phyloP scores from a whole-genome alignment of 306 rosid genomes.

The Glycyrrhiza uralensis region DNA sequence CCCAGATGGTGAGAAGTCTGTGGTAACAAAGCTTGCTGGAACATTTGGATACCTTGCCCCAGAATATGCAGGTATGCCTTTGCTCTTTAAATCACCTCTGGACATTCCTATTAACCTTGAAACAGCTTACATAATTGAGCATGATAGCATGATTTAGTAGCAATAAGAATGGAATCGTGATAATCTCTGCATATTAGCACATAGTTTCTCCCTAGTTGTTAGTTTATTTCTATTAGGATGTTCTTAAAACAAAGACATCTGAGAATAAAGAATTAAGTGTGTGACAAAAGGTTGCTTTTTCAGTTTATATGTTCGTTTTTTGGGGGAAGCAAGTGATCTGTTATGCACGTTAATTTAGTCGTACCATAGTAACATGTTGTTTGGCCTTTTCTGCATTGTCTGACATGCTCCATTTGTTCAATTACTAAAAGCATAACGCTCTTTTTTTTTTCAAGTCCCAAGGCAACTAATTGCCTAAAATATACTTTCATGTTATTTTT shows the following conservation, averaged over 20 bases:
- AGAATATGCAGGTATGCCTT: slow-evolving; percentile 67
- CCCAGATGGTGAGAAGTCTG: slow-evolving; percentile 66
- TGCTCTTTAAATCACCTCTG: neutral
- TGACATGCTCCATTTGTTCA: neutral
- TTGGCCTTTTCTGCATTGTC: slow-evolving; percentile 10
- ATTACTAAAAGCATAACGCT: neutral
- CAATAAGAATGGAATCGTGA: neutral
- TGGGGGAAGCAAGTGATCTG: neutral
- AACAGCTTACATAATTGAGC: neutral
- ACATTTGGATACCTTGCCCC: slow-evolving; percentile 93
- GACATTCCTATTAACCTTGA: neutral
- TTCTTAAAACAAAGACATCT: neutral
- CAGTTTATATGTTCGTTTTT: neutral
- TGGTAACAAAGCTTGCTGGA: slow-evolving; percentile 75
- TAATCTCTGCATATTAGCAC: neutral
- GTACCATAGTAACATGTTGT: neutral
- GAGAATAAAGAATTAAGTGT: neutral
- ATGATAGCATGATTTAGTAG: slow-evolving; percentile 4
- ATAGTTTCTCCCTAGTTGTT: neutral
- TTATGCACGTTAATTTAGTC: neutral
- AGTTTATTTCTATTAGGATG: neutral
- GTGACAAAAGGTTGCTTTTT: neutral
- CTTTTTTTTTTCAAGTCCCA: neutral
- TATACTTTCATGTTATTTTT: neutral
- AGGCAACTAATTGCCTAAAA: neutral